Evolutionary conservation across 208 protist species (phyloP).

Genomic region (Leishmania arabica): DNA sequence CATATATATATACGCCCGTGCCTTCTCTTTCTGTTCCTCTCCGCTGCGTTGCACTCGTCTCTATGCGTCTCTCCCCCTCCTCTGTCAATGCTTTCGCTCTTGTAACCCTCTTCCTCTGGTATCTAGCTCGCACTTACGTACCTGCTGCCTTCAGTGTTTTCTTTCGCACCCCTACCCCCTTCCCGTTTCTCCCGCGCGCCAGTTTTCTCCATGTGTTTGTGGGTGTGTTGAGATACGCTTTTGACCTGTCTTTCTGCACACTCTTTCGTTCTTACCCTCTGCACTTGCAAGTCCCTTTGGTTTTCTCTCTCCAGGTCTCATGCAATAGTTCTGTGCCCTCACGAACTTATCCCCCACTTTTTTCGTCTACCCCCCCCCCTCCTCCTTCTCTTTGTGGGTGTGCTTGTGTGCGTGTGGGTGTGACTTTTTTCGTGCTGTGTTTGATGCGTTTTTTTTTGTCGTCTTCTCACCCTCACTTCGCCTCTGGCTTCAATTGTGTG

Average conservation of each 20-base stretch:
- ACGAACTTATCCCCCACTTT: neutral
- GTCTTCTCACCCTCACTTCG: neutral
- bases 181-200: neutral
- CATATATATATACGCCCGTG: neutral
- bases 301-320: neutral
- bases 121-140: neutral
- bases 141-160: neutral
- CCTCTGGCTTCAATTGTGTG: neutral
- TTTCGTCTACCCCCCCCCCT: neutral
- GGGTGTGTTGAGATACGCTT: neutral
- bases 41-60: neutral
- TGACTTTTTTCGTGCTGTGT: conserved; percentile 3
- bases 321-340: conserved; percentile 4
- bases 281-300: neutral
- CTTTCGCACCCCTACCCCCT: neutral
- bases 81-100: neutral
- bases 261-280: neutral
- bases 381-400: neutral
- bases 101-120: neutral
- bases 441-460: neutral
- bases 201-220: neutral
- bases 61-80: neutral
- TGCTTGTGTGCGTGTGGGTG: neutral
- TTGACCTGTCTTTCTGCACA: neutral
- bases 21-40: neutral